These are phyloP conservation scores for Phytophthora sp. DNA, from an alignment of 352 stramenopile species.

Conservation along the genomic window DNA sequence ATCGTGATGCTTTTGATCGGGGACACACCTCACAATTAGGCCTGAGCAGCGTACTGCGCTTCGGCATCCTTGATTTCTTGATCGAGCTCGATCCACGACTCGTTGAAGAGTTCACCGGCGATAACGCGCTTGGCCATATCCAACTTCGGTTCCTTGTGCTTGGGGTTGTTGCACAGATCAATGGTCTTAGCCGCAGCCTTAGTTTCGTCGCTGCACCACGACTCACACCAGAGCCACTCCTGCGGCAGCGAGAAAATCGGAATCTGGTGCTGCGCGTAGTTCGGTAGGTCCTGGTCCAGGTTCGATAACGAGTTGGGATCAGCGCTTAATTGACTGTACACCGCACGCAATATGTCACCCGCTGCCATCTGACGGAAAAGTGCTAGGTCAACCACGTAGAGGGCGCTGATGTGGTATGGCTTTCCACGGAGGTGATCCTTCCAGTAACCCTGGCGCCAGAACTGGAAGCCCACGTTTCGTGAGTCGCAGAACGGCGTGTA, in stretches of 20 bases:
- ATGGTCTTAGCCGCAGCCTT: constrained; percentile 99
- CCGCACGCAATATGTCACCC: constrained; percentile 94
- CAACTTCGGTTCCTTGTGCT: constrained; percentile 99
- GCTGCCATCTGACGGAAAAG: constrained; percentile 94
- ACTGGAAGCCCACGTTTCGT: constrained; percentile 98
- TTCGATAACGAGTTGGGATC: constrained; percentile 99
- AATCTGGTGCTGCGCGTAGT: constrained; percentile 96
- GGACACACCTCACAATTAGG: constrained; percentile 10
- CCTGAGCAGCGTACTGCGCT: constrained; percentile 15
- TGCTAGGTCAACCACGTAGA: constrained; percentile 99
- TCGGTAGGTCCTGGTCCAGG: constrained; percentile 99
- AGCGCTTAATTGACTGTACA: constrained; percentile 97
- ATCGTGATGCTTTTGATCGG: constrained; percentile 4
- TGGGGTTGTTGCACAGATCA: constrained; percentile 99
- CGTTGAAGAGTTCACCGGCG: constrained; percentile 95
- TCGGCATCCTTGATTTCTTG: constrained; percentile 93
- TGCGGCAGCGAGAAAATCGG: constrained; percentile 97
- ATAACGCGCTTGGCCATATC: constrained; percentile 99
- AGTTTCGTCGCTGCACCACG: constrained; percentile 98
- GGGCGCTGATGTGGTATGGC: constrained; percentile 99
- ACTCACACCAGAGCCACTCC: constrained; percentile 99
- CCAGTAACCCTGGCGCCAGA: constrained; percentile 99
- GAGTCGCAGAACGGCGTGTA: constrained; percentile 99
- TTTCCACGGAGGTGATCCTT: constrained; percentile 96
- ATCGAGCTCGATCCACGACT: constrained; percentile 99